Percentiles rank a stretch among this genome's conserved stretches.
Conservation (phyloP, 1,139 yeast species). For the Blastobotrys proliferans region DNA sequence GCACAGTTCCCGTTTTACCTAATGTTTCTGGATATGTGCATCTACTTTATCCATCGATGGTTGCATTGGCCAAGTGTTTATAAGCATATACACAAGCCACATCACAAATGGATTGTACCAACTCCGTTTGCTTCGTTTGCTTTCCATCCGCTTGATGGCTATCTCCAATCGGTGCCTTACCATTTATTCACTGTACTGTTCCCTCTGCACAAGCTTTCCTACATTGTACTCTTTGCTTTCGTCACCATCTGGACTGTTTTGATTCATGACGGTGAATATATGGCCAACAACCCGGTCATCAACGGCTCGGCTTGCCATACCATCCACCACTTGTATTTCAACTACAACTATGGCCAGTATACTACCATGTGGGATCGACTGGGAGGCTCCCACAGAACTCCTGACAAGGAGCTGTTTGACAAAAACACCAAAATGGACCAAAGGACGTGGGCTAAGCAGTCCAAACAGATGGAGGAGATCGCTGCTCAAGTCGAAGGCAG, state of each 20-base stretch:
- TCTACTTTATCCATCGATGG: constrained; percentile 86
- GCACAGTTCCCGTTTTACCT: constrained; percentile 73
- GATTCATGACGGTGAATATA: constrained; percentile 96
- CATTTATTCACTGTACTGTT: constrained; percentile 85
- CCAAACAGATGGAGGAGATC: constrained; percentile 72
- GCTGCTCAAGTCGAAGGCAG: constrained; percentile 69
- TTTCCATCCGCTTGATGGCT: constrained; percentile 97
- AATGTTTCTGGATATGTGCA: constrained; percentile 89
- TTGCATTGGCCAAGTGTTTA: constrained; percentile 88
- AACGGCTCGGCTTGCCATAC: constrained; percentile 99
- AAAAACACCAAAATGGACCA: constrained; percentile 54
- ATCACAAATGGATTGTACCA: constrained; percentile 98
- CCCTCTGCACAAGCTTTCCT: constrained; percentile 86
- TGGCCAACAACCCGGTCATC: constrained; percentile 88
- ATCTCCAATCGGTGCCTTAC: constrained; percentile 86
- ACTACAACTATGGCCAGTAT: constrained; percentile 96
- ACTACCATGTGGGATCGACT: constrained; percentile 97
- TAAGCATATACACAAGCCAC: constrained; percentile 91
- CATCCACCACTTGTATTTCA: constrained; percentile 91
- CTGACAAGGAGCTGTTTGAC: constrained; percentile 81
- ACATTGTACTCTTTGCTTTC: constrained; percentile 74
- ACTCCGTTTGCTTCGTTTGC: constrained; percentile 99
- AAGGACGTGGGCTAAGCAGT: constrained; percentile 69
- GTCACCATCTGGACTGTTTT: constrained; percentile 97
- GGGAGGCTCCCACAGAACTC: constrained; percentile 89